Percentiles rank a stretch among this genome's conserved stretches.
phyloP scores from a whole-genome alignment of 2,329 filamentous ascomycete genomes.

The Apiospora aurea region DNA sequence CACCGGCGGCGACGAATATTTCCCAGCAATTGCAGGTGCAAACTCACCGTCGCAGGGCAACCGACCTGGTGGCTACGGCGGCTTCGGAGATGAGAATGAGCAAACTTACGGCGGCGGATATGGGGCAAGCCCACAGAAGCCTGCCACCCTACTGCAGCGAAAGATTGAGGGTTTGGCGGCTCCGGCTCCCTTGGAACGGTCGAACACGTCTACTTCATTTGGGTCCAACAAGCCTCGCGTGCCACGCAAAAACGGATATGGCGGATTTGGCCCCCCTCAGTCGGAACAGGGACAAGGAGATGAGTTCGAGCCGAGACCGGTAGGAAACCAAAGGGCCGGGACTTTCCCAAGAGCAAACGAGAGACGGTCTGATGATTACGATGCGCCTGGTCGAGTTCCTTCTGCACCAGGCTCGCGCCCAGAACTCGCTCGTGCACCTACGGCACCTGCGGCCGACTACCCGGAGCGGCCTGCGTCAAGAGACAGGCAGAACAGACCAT shows the following conservation, averaged over 20 bases:
- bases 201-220: slow-evolving; percentile 39
- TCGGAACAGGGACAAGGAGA: slow-evolving; percentile 40
- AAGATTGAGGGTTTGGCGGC: slow-evolving; percentile 16
- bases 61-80: slow-evolving; percentile 58
- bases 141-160: slow-evolving; percentile 21
- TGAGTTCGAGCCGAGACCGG: slow-evolving; percentile 46
- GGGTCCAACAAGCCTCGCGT: slow-evolving; percentile 46
- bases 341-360: slow-evolving; percentile 56
- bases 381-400: slow-evolving; percentile 51
- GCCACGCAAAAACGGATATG: slow-evolving; percentile 61
- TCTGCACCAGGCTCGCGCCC: slow-evolving; percentile 55
- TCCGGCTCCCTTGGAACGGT: slow-evolving; percentile 33
- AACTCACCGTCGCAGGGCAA: slow-evolving; percentile 48
- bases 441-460: slow-evolving; percentile 36
- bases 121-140: slow-evolving; percentile 21
- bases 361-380: slow-evolving; percentile 35
- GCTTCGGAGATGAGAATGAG: slow-evolving; percentile 48
- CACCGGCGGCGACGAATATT: slow-evolving; percentile 54
- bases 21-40: slow-evolving; percentile 53
- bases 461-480: slow-evolving; percentile 35
- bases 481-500: slow-evolving; percentile 46
- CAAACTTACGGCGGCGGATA: slow-evolving; percentile 26
- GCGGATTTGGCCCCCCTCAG: slow-evolving; percentile 60
- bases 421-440: slow-evolving; percentile 44
- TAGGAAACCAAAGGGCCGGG: slow-evolving; percentile 55